Base-by-base conservation (phyloP, 1,284 basidiomycete species). In the Cutaneotrichosporon curvatum region DNA sequence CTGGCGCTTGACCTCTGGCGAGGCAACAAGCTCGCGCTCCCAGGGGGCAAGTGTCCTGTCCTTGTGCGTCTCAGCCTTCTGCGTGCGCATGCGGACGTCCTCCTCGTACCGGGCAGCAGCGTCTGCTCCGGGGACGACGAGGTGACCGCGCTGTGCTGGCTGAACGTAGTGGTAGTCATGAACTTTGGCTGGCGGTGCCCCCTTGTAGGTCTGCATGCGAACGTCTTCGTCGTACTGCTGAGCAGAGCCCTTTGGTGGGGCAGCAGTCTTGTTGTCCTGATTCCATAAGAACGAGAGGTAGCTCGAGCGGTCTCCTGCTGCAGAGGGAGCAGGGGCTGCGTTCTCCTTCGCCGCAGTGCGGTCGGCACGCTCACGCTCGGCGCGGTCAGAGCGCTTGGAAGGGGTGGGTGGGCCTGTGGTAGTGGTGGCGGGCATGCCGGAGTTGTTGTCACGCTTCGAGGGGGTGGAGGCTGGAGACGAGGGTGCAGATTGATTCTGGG, bases 1-100 rank as follows among this genome's bases (percentile, higher is more conserved):
- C 70, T 95, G 95, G 45, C 91, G 80, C 67, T 81, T 87, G 46
- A 95, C 84, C 68, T 96, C 92, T 14, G 82, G 68, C 52, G 81
- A 87, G 25, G 85, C 82, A 37, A 94, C 64, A 30, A 92, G 74
- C 60, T 88, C 84, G 50, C 79, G 79, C 74, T 94, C 91, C 87
- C 87, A 94, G 45, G 81, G 71, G 66, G 83, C 78, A 46, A 85
- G 60, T 12, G 53, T 72, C 53, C 60, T 51, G 37, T 59, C 55
- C 51, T 65, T 60, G 41, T 57, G 56, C 19, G 67, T 68, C 43
- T 67, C 62, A 22, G 56, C 50, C 43, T 57, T 57, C 21, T 58
- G 59, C 21, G 67, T 68, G 54, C 60, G 60, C 67, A 70, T 70
- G 33, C 61, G 59, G 1, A 69, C 57, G 44, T 69, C 67, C 25